phyloP scores from a whole-genome alignment of 768 basidiomycete genomes.

The Crucibulum laeve region DNA sequence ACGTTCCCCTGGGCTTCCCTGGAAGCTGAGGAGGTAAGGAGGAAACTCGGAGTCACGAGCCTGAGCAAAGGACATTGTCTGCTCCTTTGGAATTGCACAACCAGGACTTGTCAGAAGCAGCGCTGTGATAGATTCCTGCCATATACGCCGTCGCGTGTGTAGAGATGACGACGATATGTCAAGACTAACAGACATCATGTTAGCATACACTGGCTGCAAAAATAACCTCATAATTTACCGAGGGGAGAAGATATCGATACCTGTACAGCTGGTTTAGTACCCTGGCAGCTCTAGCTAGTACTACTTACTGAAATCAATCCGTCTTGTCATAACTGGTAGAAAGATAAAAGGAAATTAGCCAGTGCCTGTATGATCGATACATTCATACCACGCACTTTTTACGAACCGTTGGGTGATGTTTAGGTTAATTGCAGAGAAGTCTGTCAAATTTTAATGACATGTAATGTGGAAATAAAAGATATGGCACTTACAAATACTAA shows the following conservation, averaged over 20 bases:
- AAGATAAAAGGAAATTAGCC: neutral
- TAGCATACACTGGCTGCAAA: neutral
- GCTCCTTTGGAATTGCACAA: conserved; percentile 53
- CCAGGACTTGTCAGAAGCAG: conserved; percentile 58
- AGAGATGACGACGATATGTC: conserved; percentile 51
- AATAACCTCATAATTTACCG: conserved; percentile 30
- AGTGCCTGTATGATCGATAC: neutral
- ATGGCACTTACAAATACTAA: conserved; percentile 50
- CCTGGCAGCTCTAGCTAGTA: too few relatives aligned
- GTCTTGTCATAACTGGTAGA: conserved; percentile 44
- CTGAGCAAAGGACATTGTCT: conserved; percentile 57
- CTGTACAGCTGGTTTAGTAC: too few relatives aligned
- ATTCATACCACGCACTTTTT: conserved; percentile 44
- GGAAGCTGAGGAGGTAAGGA: conserved; percentile 65
- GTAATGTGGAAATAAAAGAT: neutral
- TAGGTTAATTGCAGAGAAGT: conserved; percentile 61
- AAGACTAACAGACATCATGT: conserved; percentile 32
- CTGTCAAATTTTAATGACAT: conserved; percentile 26
- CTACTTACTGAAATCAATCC: conserved; percentile 72
- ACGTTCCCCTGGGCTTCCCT: conserved; percentile 61
- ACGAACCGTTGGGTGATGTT: conserved; percentile 46
- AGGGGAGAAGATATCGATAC: conserved; percentile 80
- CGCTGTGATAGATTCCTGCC: conserved; percentile 73
- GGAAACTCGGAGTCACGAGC: conserved; percentile 54
- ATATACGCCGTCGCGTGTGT: conserved; percentile 67